Evolutionary conservation across 148 eudicot species (phyloP).

Genomic region (Nepenthes mirabilis): DNA sequence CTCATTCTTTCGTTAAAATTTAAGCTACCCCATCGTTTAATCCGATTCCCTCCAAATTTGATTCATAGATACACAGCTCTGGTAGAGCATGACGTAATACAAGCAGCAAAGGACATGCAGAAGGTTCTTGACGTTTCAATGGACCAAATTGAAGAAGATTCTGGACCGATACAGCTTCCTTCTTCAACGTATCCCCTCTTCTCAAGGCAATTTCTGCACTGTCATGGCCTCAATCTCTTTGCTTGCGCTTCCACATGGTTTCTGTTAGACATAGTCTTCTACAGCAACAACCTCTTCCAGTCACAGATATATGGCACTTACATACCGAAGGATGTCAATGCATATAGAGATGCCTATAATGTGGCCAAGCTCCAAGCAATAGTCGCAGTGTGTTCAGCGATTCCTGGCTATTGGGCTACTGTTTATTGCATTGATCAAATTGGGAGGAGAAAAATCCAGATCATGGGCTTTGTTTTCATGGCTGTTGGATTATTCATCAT

Average conservation of each 20-base stretch:
- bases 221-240: constrained; percentile 49
- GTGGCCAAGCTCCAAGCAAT: constrained; percentile 37
- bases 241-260: constrained; percentile 39
- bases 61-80: constrained; percentile 31
- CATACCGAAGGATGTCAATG: constrained; percentile 8
- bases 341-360: constrained; percentile 20
- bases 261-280: constrained; percentile 39
- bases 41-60: background rate
- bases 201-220: constrained; percentile 27
- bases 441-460: constrained; percentile 46
- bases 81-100: constrained; percentile 38
- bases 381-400: constrained; percentile 34
- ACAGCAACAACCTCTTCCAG: constrained; percentile 47
- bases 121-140: constrained; percentile 28
- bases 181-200: constrained; percentile 22
- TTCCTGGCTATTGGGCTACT: constrained; percentile 53
- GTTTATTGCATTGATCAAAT: constrained; percentile 37
- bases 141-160: constrained; percentile 20
- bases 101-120: constrained; percentile 51
- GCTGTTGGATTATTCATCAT: constrained; percentile 20
- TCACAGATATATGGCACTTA: constrained; percentile 14
- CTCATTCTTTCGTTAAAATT: no score
- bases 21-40: no score
- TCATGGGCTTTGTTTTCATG: constrained; percentile 36
- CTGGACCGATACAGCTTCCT: constrained; percentile 7